phyloP scores from a whole-genome alignment of 441 rosid genomes.

The Daphne laureola region DNA sequence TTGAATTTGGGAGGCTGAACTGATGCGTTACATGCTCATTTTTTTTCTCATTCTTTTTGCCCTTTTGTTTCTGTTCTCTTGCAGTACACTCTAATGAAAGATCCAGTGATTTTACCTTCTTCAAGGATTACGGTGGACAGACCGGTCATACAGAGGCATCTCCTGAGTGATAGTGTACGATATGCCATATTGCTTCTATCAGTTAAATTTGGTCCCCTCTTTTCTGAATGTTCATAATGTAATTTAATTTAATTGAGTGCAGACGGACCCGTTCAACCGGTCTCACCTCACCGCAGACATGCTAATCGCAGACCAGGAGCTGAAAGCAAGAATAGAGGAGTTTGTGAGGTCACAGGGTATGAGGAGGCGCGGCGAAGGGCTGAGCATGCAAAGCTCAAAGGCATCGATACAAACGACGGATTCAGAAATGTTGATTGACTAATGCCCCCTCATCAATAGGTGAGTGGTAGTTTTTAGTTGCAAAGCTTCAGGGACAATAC shows the following conservation, averaged over 20 bases:
- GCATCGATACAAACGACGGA: slow-evolving; percentile 62
- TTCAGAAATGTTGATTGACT: slow-evolving; percentile 81
- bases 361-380: slow-evolving; percentile 50
- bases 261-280: slow-evolving; percentile 95
- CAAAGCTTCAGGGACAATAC: no score
- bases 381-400: slow-evolving; percentile 44
- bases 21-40: neutral
- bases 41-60: neutral
- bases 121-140: slow-evolving; percentile 83
- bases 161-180: slow-evolving; percentile 82
- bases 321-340: slow-evolving; percentile 81
- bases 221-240: slow-evolving; percentile 11
- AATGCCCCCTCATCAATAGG: slow-evolving; percentile 4
- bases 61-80: slow-evolving; percentile 8
- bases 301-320: slow-evolving; percentile 65
- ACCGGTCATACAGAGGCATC: slow-evolving; percentile 95
- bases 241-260: slow-evolving; percentile 21
- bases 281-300: slow-evolving; percentile 83
- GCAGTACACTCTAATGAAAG: slow-evolving; percentile 95
- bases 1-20: neutral
- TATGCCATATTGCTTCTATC: neutral
- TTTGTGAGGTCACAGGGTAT: slow-evolving; percentile 56
- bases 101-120: slow-evolving; percentile 95
- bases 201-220: neutral
- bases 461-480: neutral